Percentiles rank a stretch among this genome's conserved stretches.
Evolutionary conservation across 2,329 filamentous ascomycete species (phyloP).

Genomic region (Periconia digitata): DNA sequence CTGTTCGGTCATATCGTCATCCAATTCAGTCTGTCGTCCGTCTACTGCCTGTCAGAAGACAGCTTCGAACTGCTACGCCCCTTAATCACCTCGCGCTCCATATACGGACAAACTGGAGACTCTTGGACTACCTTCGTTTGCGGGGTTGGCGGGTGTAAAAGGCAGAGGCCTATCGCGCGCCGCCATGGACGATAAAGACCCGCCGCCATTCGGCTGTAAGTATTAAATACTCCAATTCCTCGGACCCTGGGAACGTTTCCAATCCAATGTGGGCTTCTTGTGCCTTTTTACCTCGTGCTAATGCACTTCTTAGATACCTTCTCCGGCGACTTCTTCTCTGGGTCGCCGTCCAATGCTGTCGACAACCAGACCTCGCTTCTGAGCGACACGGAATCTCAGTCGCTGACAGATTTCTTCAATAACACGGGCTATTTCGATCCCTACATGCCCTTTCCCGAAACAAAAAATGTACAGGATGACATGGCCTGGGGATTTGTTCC

Average conservation of each 20-base stretch:
- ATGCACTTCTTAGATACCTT: conserved; percentile 27
- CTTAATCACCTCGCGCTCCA: not conserved
- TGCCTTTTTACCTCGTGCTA: not conserved
- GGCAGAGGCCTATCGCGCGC: conserved; percentile 25
- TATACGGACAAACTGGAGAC: conserved; percentile 32
- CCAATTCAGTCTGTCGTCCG: no score
- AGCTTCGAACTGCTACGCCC: no score
- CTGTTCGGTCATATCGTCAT: not conserved
- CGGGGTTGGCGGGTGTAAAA: conserved; percentile 27
- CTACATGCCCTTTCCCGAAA: conserved; percentile 17
- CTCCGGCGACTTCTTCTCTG: conserved; percentile 24
- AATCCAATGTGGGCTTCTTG: not conserved
- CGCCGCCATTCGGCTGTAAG: conserved; percentile 40
- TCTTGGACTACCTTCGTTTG: conserved; percentile 21
- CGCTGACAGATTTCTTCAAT: conserved; percentile 36
- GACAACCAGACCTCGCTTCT: conserved; percentile 31
- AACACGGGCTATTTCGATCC: conserved; percentile 24
- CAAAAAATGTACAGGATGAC: conserved; percentile 25
- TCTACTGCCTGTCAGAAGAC: no score
- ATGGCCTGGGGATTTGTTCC: conserved; percentile 33
- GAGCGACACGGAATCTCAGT: conserved; percentile 33
- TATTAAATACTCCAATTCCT: not conserved
- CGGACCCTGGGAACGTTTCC: not conserved
- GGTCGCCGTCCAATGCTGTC: conserved; percentile 12
- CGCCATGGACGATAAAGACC: conserved; percentile 38